phyloP scores from a whole-genome alignment of 1,284 basidiomycete genomes.

The Austroboletus niveus region DNA sequence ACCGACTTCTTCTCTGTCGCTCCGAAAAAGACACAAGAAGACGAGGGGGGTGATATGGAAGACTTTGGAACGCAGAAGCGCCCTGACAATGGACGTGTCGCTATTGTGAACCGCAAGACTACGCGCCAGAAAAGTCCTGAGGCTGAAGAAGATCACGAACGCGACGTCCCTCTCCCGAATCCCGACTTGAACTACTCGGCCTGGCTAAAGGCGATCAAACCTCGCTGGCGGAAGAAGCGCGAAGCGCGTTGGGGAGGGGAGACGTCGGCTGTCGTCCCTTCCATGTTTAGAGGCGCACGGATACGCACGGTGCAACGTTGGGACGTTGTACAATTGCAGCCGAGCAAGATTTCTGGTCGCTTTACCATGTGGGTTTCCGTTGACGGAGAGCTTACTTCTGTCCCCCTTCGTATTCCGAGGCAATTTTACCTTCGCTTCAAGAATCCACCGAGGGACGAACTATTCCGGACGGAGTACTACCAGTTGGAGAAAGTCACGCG shows the following conservation, averaged over 20 bases:
- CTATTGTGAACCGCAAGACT: slow-evolving; percentile 54
- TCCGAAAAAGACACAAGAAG: slow-evolving; percentile 31
- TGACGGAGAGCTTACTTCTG: slow-evolving; percentile 74
- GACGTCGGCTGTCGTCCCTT: slow-evolving; percentile 51
- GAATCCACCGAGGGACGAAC: slow-evolving; percentile 51
- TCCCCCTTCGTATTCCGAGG: slow-evolving; percentile 84
- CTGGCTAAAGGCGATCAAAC: slow-evolving; percentile 81
- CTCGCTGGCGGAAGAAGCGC: slow-evolving; percentile 72
- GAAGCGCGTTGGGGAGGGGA: slow-evolving; percentile 45
- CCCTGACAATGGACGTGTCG: slow-evolving; percentile 44
- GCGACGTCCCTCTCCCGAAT: slow-evolving; percentile 50
- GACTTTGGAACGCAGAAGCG: slow-evolving; percentile 50
- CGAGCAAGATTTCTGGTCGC: slow-evolving; percentile 76
- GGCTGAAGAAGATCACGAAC: slow-evolving; percentile 32
- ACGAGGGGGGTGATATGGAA: slow-evolving; percentile 58
- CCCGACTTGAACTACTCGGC: slow-evolving; percentile 67
- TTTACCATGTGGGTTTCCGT: slow-evolving; percentile 90
- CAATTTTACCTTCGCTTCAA: slow-evolving; percentile 94
- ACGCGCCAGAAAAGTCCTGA: slow-evolving; percentile 43
- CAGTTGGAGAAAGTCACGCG: slow-evolving; percentile 72
- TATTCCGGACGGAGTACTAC: slow-evolving; percentile 75
- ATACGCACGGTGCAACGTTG: slow-evolving; percentile 73
- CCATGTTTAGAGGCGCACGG: slow-evolving; percentile 78
- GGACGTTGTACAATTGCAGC: slow-evolving; percentile 92
- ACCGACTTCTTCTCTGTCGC: slow-evolving; percentile 84